Percentiles rank a stretch among this genome's conserved stretches.
Evolutionary conservation across 495 filamentous ascomycete species (phyloP).

Genomic region (Aspergillus sclerotiicarbonarius): DNA sequence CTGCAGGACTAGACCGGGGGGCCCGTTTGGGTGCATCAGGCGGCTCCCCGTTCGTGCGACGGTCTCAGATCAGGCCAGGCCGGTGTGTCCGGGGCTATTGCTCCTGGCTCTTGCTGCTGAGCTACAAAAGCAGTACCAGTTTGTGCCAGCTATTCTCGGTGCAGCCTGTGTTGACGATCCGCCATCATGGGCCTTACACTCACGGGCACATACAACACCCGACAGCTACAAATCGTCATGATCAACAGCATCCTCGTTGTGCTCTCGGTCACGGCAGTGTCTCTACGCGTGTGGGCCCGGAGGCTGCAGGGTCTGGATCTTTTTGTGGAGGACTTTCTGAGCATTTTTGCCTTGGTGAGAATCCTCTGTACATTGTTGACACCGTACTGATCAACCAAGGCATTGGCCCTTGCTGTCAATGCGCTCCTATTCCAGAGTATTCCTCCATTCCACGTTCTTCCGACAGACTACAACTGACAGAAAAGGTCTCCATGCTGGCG

Average conservation of each 20-base stretch:
- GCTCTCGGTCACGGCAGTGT: not conserved
- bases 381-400: not conserved
- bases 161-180: too few species aligned
- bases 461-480: not conserved
- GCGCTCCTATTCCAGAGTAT: not conserved
- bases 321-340: not conserved
- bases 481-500: conserved; percentile 1
- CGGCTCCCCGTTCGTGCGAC: too few species aligned
- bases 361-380: not conserved
- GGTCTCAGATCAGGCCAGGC: too few species aligned
- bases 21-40: too few species aligned
- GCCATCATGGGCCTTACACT: not conserved
- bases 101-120: too few species aligned
- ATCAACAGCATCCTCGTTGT: not conserved
- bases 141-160: not conserved
- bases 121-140: too few species aligned
- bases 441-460: not conserved
- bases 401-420: not conserved
- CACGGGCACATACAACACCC: not conserved
- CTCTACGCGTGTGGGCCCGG: not conserved
- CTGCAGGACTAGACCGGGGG: too few species aligned
- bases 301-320: not conserved
- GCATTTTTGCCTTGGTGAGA: not conserved
- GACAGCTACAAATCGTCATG: not conserved
- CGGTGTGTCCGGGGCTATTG: too few species aligned